phyloP scores from a whole-genome alignment of 495 filamentous ascomycete genomes.

The Daldinia bambusicola region DNA sequence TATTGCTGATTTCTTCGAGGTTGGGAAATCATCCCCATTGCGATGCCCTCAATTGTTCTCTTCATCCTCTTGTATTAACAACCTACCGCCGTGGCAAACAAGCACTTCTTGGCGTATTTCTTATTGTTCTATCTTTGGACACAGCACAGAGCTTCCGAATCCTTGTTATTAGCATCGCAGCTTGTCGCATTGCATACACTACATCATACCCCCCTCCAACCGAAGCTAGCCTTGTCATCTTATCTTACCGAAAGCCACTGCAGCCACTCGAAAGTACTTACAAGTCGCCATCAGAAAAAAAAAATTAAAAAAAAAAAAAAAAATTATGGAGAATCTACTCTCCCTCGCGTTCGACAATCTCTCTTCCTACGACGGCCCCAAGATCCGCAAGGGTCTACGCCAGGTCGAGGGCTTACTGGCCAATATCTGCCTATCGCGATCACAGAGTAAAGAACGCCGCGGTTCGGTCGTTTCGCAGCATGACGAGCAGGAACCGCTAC shows the following conservation, averaged over 20 bases:
- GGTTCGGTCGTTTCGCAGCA: constrained; percentile 84
- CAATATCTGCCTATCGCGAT: constrained; percentile 86
- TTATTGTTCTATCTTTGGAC: constrained; percentile 30
- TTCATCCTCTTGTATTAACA: constrained; percentile 53
- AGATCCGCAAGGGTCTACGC: constrained; percentile 92
- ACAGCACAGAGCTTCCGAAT: constrained; percentile 6
- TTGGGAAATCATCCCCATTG: constrained; percentile 25
- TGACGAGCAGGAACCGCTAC: constrained; percentile 54
- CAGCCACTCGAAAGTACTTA: not conserved
- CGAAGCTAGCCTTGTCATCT: not conserved
- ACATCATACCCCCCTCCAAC: not conserved
- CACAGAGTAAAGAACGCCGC: constrained; percentile 74
- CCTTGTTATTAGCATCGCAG: not conserved
- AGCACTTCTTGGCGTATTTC: constrained; percentile 30
- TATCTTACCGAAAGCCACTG: constrained; percentile 7
- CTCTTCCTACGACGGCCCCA: constrained; percentile 86
- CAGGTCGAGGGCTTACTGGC: constrained; percentile 96
- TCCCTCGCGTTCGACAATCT: constrained; percentile 96
- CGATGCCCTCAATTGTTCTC: constrained; percentile 39
- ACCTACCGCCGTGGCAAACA: constrained; percentile 17
- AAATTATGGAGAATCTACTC: constrained; percentile 85
- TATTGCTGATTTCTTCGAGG: constrained; percentile 27
- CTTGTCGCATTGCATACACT: constrained; percentile 21
- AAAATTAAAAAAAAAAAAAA: no score
- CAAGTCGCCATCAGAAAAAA: constrained; percentile 19